Percentiles rank a stretch among this genome's conserved stretches.
phyloP scores from a whole-genome alignment of 306 rosid genomes.

The Dryas alaskensis region DNA sequence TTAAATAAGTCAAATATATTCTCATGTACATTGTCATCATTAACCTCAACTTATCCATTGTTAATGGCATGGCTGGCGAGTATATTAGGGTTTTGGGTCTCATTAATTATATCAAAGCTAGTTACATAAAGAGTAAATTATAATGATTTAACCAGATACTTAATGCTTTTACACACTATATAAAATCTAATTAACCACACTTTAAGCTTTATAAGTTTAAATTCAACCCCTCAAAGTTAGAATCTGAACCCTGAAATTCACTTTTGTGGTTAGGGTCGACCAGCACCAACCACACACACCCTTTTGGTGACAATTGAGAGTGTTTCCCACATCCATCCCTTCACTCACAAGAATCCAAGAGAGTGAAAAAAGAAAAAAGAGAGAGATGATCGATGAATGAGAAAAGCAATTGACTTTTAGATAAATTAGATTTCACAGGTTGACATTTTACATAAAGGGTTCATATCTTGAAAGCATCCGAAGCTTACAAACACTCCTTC shows the following conservation, averaged over 20 bases:
- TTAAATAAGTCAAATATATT: too few species aligned
- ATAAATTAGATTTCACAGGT: conserved; percentile 48
- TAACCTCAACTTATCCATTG: background rate
- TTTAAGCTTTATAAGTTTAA: too few species aligned
- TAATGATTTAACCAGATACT: too few species aligned
- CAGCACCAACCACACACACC: conserved; percentile 46
- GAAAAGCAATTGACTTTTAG: conserved; percentile 66
- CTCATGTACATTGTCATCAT: conserved; percentile 2
- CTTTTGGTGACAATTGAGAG: conserved; percentile 61
- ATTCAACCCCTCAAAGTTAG: conserved; percentile 26
- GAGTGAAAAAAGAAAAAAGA: conserved; percentile 26
- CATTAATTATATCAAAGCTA: too few species aligned
- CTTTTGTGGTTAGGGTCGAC: conserved; percentile 49
- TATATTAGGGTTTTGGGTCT: background rate
- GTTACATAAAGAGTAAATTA: background rate
- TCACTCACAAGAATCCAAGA: conserved; percentile 77
- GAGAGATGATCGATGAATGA: conserved; percentile 14
- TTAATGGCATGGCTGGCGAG: too few species aligned
- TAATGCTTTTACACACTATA: too few species aligned
- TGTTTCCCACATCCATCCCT: conserved; percentile 90
- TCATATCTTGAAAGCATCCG: conserved; percentile 67
- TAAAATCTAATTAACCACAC: too few species aligned
- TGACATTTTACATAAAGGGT: conserved; percentile 57
- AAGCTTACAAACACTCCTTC: conserved; percentile 47
- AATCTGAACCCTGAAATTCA: conserved; percentile 25